These are phyloP conservation scores for Anthracocystis setariae DNA, from an alignment of 1,284 basidiomycete genomes.

Conservation along the genomic window DNA sequence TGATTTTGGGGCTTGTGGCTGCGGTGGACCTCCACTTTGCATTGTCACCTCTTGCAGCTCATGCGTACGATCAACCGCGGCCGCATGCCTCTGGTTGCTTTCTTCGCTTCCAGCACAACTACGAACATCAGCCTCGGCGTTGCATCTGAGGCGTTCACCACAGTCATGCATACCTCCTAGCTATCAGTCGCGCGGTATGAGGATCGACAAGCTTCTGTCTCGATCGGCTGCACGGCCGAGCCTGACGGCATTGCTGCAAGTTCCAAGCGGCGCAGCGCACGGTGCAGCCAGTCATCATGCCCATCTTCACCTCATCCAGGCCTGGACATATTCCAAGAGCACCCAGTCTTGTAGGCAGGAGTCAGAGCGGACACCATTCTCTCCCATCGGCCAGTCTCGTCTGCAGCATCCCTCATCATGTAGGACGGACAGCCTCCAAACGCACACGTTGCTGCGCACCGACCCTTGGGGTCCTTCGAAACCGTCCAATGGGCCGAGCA, in stretches of 20 bases:
- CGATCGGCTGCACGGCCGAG: constrained; percentile 9
- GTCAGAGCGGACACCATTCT: background rate
- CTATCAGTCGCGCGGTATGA: constrained; percentile 19
- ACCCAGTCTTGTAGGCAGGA: background rate
- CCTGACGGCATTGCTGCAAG: constrained; percentile 1
- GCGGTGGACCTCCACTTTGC: constrained; percentile 11
- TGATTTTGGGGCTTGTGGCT: too few species aligned
- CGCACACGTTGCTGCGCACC: constrained; percentile 5
- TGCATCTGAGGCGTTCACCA: background rate
- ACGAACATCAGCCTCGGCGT: constrained; percentile 1
- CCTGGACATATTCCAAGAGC: background rate
- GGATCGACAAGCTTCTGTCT: constrained; percentile 11
- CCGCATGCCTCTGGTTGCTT: constrained; percentile 11
- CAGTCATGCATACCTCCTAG: constrained; percentile 11
- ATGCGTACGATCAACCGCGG: background rate
- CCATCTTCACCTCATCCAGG: background rate
- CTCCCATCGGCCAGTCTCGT: too few species aligned
- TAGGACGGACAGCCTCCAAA: background rate
- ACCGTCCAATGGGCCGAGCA: background rate
- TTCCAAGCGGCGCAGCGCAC: constrained; percentile 1
- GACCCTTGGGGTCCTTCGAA: background rate
- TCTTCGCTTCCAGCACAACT: background rate
- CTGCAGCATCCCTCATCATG: too few species aligned
- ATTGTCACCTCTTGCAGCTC: background rate
- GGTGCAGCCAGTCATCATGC: background rate